Conservation (phyloP, 2,329 filamentous ascomycete genomes). For the Harringtonia lauricola region DNA sequence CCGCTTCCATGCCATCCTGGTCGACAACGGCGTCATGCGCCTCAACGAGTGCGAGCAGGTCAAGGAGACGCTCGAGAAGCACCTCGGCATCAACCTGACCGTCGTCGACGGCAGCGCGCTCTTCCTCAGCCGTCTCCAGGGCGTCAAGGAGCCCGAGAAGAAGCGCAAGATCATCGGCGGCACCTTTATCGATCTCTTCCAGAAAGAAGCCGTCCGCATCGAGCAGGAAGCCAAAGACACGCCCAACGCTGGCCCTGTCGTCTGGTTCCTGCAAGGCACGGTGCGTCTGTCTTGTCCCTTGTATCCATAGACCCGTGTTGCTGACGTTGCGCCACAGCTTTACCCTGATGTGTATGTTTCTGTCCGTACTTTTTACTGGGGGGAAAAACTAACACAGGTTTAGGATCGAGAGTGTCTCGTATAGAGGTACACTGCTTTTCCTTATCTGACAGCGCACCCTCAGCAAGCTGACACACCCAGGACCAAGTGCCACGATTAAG, state of each 20-base stretch:
- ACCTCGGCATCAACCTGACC: conserved; percentile 83
- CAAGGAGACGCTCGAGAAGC: conserved; percentile 63
- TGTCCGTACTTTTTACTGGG: too few relatives aligned
- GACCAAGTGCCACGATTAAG: neutral
- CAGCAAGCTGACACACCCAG: neutral
- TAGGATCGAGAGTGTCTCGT: conserved; percentile 29
- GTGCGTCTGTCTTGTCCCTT: conserved; percentile 1
- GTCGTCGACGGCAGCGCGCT: conserved; percentile 68
- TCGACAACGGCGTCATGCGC: conserved; percentile 74
- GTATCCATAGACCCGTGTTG: conserved; percentile 4
- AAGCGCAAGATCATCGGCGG: conserved; percentile 69
- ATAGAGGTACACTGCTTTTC: conserved; percentile 26
- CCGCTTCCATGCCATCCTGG: conserved; percentile 56
- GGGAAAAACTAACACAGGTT: too few relatives aligned
- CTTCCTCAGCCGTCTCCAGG: conserved; percentile 68
- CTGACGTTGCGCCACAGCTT: conserved; percentile 34
- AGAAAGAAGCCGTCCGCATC: conserved; percentile 59
- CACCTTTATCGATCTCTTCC: conserved; percentile 56
- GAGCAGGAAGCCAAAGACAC: conserved; percentile 60
- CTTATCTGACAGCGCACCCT: too few relatives aligned
- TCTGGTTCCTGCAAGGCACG: conserved; percentile 82
- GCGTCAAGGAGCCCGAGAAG: conserved; percentile 67
- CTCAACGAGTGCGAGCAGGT: conserved; percentile 77
- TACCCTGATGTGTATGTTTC: conserved; percentile 15
- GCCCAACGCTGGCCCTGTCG: conserved; percentile 59